phyloP scores from a whole-genome alignment of 1,139 yeast genomes.

The Kodamaea suecica region DNA sequence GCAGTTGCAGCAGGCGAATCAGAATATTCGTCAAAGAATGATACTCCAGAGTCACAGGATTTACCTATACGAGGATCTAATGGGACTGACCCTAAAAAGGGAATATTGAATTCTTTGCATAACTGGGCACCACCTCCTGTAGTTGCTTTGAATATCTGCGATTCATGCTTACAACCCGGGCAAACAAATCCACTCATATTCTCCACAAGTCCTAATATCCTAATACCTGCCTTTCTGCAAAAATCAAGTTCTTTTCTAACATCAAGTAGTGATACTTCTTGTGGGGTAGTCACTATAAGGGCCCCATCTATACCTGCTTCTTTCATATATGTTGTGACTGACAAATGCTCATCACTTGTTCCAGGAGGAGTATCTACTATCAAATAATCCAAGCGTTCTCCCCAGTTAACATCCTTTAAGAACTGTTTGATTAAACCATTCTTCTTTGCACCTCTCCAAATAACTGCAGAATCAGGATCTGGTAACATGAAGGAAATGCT shows the following conservation, averaged over 20 bases:
- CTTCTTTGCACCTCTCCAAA: slow-evolving; percentile 97
- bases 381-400: slow-evolving; percentile 74
- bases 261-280: slow-evolving; percentile 91
- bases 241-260: slow-evolving; percentile 96
- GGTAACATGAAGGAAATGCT: slow-evolving; percentile 96
- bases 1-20: slow-evolving; percentile 94
- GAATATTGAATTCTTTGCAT: slow-evolving; percentile 73
- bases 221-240: slow-evolving; percentile 85
- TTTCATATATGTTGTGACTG: slow-evolving; percentile 82
- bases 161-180: slow-evolving; percentile 87
- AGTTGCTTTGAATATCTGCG: slow-evolving; percentile 88
- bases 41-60: slow-evolving; percentile 85
- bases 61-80: slow-evolving; percentile 92
- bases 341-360: slow-evolving; percentile 93
- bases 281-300: slow-evolving; percentile 92
- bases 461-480: slow-evolving; percentile 87
- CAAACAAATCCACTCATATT: slow-evolving; percentile 99
- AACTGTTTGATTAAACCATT: slow-evolving; percentile 92
- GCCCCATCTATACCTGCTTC: slow-evolving; percentile 97
- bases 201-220: slow-evolving; percentile 85
- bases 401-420: slow-evolving; percentile 95
- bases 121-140: slow-evolving; percentile 93
- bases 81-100: slow-evolving; percentile 89
- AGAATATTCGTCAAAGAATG: slow-evolving; percentile 78
- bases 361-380: slow-evolving; percentile 98